Base-by-base conservation (phyloP, 352 stramenopile species). In the Pythium chondricola region DNA sequence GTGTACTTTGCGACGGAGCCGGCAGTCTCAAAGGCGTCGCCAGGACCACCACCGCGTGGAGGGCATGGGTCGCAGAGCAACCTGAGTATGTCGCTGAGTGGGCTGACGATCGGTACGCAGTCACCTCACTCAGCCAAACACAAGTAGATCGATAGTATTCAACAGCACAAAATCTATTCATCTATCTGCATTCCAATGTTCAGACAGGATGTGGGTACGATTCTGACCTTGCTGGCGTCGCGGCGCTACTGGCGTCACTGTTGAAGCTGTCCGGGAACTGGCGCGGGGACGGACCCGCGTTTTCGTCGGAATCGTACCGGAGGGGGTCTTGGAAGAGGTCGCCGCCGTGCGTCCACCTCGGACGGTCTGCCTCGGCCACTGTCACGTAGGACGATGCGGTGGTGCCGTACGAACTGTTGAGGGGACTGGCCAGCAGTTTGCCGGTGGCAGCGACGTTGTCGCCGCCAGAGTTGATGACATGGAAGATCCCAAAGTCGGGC, bases 231-330 rank as follows among this genome's bases (percentile, higher is more conserved):
- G n/a, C n/a, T n/a, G 58, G 29, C 6, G 46, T 48, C 0, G 48
- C 55, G 2, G 43, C 65, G 54, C 46, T 67, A 44, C 71, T 82
- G 31, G 62, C 50, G 24, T 83, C 72, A 58, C 76, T 87, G 63
- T 80, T 81, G 49, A 82, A 83, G 56, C 69, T 84, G 56, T 84
- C 63, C 16, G 63, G 64, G 13, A 86, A 75, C 17, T 80, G 61
- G 7, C 62, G 69, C n/a, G 70, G 79, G 32, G 80, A 85, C 32
- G 66, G 65, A 7, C 59, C 62, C 5, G 63, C 65, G 37, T 70
- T 76, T 56, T 93, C 81, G 47, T 93, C 81, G 47, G 81, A 93
- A 57, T 93, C 81, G 56, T 93, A 93, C 20, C 81, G 78, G 22
- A 88, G 65, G 7, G 76, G 74, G 48, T 93, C 81, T 54, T 88